These are phyloP conservation scores for Herpotrichia juniperi DNA, from an alignment of 2,329 filamentous ascomycete genomes.

Conservation along the genomic window DNA sequence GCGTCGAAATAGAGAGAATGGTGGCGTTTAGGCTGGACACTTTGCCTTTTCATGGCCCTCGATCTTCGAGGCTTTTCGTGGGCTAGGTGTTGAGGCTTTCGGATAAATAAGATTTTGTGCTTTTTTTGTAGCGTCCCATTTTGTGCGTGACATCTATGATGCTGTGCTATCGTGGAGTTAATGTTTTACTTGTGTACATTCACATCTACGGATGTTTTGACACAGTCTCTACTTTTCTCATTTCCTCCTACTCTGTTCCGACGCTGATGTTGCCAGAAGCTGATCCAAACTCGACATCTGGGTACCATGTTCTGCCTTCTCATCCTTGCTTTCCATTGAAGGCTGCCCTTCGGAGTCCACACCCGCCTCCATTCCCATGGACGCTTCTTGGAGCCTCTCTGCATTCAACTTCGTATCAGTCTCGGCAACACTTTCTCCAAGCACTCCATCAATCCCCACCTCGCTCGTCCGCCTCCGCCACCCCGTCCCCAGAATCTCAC, in stretches of 20 bases:
- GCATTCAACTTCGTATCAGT: neutral
- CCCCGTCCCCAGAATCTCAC: conserved; percentile 11
- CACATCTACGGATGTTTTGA: neutral
- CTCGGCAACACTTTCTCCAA: neutral
- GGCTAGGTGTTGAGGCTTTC: no score
- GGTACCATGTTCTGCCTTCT: neutral
- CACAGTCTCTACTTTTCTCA: neutral
- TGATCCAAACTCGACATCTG: neutral
- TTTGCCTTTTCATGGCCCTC: no score
- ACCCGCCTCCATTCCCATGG: neutral
- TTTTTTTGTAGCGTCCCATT: no score
- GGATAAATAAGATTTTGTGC: no score
- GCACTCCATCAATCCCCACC: neutral
- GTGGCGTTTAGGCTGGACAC: no score
- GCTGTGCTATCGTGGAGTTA: no score
- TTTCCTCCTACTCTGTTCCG: neutral
- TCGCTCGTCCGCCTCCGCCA: neutral
- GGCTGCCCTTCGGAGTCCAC: no score
- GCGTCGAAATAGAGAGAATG: no score
- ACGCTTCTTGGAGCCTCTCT: neutral
- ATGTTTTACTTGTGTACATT: no score
- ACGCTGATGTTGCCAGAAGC: neutral
- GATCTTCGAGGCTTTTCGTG: no score
- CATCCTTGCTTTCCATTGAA: neutral
- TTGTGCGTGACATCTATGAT: no score